Evolutionary conservation across 257 asterid species (phyloP).

Genomic region (Nicotiana paniculata): DNA sequence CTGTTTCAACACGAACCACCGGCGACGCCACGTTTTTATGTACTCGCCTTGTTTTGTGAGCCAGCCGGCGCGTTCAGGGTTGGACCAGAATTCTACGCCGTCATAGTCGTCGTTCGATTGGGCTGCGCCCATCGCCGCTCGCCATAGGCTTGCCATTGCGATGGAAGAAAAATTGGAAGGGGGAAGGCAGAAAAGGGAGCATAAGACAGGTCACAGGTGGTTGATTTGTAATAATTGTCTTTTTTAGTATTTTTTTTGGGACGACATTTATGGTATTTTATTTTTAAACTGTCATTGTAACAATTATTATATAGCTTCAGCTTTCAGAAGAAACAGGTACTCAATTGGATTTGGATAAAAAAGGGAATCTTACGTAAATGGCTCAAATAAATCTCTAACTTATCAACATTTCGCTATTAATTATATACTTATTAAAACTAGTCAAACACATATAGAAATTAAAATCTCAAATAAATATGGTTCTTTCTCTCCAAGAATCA

Average conservation of each 20-base stretch:
- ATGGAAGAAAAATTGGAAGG: background rate
- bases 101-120: slow-evolving; percentile 53
- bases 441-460: too few species aligned
- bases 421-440: too few species aligned
- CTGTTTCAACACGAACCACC: slow-evolving; percentile 90
- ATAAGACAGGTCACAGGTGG: background rate
- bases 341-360: too few species aligned
- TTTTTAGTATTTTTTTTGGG: background rate
- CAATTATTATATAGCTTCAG: too few species aligned
- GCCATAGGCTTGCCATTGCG: slow-evolving; percentile 63
- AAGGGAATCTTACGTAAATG: too few species aligned
- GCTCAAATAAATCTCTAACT: too few species aligned
- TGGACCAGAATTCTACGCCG: slow-evolving; percentile 78
- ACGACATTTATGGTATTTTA: background rate
- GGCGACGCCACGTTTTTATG: slow-evolving; percentile 97
- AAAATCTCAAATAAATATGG: too few species aligned
- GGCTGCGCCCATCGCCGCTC: slow-evolving; percentile 64
- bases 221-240: background rate
- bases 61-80: slow-evolving; percentile 87
- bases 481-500: too few species aligned
- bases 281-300: background rate
- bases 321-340: too few species aligned
- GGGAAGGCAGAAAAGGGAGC: background rate
- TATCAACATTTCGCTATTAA: too few species aligned
- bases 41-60: slow-evolving; percentile 91